Percentiles rank a stretch among this genome's conserved stretches.
Conservation (phyloP, 805 yeast species). For the Hermanozyma aechmeae region DNA sequence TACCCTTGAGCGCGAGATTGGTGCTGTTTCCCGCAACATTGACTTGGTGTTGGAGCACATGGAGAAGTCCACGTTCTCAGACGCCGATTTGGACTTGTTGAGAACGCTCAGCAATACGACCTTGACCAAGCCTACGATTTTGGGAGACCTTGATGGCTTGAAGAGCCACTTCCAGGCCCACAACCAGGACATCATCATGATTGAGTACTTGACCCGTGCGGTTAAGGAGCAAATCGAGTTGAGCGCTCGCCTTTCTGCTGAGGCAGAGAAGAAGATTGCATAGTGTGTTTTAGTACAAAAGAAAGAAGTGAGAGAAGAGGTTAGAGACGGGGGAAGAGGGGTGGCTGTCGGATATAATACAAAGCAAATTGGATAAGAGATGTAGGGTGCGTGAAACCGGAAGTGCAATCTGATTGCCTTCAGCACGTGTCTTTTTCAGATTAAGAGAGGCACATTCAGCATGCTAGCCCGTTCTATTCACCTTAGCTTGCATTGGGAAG, state of each 20-base stretch:
- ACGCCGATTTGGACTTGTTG: slow-evolving; percentile 52
- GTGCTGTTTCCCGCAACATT: slow-evolving; percentile 36
- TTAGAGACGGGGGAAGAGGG: too few species aligned
- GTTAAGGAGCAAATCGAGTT: slow-evolving; percentile 78
- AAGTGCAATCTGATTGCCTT: too few species aligned
- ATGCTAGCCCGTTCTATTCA: too few species aligned
- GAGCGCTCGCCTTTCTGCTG: slow-evolving; percentile 62
- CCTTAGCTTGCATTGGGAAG: too few species aligned
- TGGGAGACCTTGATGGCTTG: slow-evolving; percentile 42
- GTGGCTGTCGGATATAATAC: too few species aligned
- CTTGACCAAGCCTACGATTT: slow-evolving; percentile 40
- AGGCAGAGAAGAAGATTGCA: slow-evolving; percentile 9
- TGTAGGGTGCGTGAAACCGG: too few species aligned
- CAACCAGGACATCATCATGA: slow-evolving; percentile 71
- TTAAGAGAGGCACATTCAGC: too few species aligned
- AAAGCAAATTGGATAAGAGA: too few species aligned
- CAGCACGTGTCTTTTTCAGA: too few species aligned
- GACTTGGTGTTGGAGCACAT: slow-evolving; percentile 43
- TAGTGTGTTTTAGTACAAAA: too few species aligned
- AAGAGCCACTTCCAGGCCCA: slow-evolving; percentile 58
- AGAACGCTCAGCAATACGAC: slow-evolving; percentile 53
- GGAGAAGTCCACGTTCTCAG: slow-evolving; percentile 24
- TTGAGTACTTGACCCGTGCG: slow-evolving; percentile 75
- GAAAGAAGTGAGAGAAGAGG: too few species aligned
- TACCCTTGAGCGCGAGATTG: slow-evolving; percentile 37